Base-by-base conservation (phyloP, 129 eudicot genomes). In the Flaveria ramosissima region DNA sequence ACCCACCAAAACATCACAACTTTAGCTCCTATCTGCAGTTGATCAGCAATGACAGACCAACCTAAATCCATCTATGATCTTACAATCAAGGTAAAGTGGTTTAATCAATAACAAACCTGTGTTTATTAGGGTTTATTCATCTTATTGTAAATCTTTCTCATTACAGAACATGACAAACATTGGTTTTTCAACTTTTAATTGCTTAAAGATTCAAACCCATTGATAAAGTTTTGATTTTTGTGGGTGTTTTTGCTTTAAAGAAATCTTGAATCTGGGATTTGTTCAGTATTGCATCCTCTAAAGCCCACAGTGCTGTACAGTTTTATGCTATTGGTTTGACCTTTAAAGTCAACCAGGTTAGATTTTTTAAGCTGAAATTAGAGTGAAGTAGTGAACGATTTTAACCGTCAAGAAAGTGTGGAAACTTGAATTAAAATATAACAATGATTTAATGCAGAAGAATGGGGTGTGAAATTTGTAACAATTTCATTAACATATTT, bases 11-110 rank as follows among this genome's bases (percentile, higher is more conserved):
- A 30, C 0, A 30, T 30, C 4, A 2, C 16, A 9, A 60, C 27
- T 66, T 66, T 8, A 66, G 27, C 26, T 36, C 71, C 50, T 1
- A 39, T 24, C 14, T 52, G 19, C 42, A 39, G 69, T 73, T 27
- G 36, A 56, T 68, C 80, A 45, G 32, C 71, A 79, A 74, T 80
- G 80, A 17, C 62, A 30, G 20, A 46, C 71, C 46, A 46, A 16
- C 76, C 76, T 73, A 68, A 80, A 74, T 74, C 84, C 56, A 74
- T 80, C 70, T 19, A 80, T 74, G 71, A 80, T 67, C 51, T 80
- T 17, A 80, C 65, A 56, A 56, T 74, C 53, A 80, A 80, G 84
- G 84, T 80, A 73, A 65, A 73, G 74, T 11, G 60, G 60, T 45
- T n/a, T 24, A 9, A 12, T 41, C 69, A 60, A 60, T 32, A 30